These are phyloP conservation scores for Fusarium sp. DNA, from an alignment of 2,329 filamentous ascomycete species.

Conservation along the genomic window DNA sequence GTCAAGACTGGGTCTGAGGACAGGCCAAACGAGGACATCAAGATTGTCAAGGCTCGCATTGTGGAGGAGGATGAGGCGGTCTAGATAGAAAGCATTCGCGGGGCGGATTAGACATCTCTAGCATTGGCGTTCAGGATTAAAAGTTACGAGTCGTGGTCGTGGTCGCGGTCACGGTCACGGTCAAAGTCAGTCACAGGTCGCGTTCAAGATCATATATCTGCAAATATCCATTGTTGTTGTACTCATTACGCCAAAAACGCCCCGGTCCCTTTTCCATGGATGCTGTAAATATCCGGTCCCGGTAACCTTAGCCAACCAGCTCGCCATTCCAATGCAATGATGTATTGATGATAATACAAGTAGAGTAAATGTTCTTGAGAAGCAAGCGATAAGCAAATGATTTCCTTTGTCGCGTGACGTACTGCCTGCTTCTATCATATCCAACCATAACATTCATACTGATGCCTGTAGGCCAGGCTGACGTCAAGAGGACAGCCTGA, in stretches of 20 bases:
- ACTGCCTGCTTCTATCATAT: constrained; percentile 43
- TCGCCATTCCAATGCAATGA: constrained; percentile 43
- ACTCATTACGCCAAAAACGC: constrained; percentile 43
- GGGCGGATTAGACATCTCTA: constrained; percentile 2
- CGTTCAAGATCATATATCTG: constrained; percentile 10
- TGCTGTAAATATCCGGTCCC: constrained; percentile 44
- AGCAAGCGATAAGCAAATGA: constrained; percentile 25
- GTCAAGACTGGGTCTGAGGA: constrained; percentile 87
- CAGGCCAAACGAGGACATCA: constrained; percentile 82
- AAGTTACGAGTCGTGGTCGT: background rate
- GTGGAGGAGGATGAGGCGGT: constrained; percentile 65
- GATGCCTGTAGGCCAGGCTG: constrained; percentile 2
- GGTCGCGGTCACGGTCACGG: constrained; percentile 1
- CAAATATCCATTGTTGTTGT: constrained; percentile 42
- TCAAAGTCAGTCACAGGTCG: constrained; percentile 6
- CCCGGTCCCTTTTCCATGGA: constrained; percentile 44
- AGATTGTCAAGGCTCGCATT: constrained; percentile 78
- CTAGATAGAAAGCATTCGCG: constrained; percentile 17
- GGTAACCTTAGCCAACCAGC: constrained; percentile 41
- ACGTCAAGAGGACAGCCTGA: background rate
- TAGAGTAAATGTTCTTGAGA: constrained; percentile 25
- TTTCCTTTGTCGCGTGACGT: constrained; percentile 23
- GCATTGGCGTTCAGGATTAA: constrained; percentile 38
- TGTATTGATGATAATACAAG: constrained; percentile 42
- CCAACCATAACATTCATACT: constrained; percentile 33